Percentiles rank a stretch among this genome's conserved stretches.
Conservation (phyloP, 352 stramenopile genomes). For the Globisporangium apiculatum region DNA sequence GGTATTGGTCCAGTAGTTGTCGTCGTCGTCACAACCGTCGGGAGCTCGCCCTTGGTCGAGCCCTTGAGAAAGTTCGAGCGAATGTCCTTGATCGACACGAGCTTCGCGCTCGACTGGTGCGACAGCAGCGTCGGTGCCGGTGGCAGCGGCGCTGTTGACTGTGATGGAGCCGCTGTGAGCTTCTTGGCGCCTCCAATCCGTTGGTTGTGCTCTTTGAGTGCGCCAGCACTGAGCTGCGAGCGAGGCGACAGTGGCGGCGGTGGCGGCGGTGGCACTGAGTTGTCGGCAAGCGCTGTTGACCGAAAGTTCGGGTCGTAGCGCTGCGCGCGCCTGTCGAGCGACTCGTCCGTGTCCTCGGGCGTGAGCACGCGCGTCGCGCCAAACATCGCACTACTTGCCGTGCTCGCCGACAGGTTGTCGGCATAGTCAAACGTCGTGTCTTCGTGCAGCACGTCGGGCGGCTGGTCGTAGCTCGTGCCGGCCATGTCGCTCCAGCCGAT, state of each 20-base stretch:
- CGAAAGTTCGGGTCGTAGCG: constrained; percentile 25
- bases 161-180: not conserved
- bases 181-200: constrained; percentile 4
- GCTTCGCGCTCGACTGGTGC: constrained; percentile 19
- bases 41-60: constrained; percentile 10
- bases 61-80: constrained; percentile 14
- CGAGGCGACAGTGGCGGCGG: not conserved
- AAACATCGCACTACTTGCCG: constrained; percentile 12
- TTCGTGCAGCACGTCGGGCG: constrained; percentile 3
- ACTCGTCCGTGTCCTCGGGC: constrained; percentile 27
- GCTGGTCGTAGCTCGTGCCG: constrained; percentile 5
- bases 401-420: constrained; percentile 5
- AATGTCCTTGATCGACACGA: constrained; percentile 33
- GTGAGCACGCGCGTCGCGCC: constrained; percentile 21
- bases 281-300: not conserved
- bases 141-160: not conserved
- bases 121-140: not conserved
- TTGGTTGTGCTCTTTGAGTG: constrained; percentile 6
- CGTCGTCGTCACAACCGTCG: no score
- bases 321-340: constrained; percentile 26
- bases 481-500: constrained; percentile 7
- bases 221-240: constrained; percentile 5
- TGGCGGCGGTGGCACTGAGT: not conserved
- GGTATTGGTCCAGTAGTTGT: not conserved
- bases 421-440: constrained; percentile 8